Base-by-base conservation (phyloP, 768 basidiomycete genomes). In the Auricularia sp. region DNA sequence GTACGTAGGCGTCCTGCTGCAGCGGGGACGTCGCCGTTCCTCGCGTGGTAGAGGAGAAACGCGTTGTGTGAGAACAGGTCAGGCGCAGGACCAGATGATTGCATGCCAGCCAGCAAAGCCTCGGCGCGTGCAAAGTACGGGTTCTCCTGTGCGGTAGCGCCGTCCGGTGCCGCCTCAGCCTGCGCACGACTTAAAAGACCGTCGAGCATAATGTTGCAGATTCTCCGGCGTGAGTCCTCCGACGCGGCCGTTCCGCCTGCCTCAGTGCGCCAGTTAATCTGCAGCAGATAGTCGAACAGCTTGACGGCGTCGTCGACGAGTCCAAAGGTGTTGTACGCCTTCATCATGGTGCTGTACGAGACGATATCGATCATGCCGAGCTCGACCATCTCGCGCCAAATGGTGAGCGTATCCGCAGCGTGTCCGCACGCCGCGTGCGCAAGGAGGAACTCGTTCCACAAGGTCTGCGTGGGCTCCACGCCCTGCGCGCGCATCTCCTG, bases 301-400 rank as follows among this genome's bases (percentile, higher is more conserved):
- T 14, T 14, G 29, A 59, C 6, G 10, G 56, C 24, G 7, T 59
- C 56, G 56, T 59, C 56, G 56, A 34, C 24, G 4, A 59, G 24
- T 13, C 34, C 56, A 24, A 59, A 59, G 7, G 56, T 35, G 34
- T n/a, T 24, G 24, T 59, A 59, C 24, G 24, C 29, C 24, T 59
- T 59, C 56, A 59, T 14, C 56, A 59, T 59, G 14, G 56, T 59
- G 24, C 24, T 59, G 56, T 59, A 59, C 10, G 56, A 59, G 29
- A 59, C 56, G 24, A 24, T 34, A 18, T 59, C 56, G 11, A 59
- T 33, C 29, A 7, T 14, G 21, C 56, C 56, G 13, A 8, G 29
- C 24, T 29, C 24, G 34, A 59, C 56, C 56, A 59, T 59, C 21
- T 59, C 14, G 16, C 29, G 21, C 56, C 56, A 59, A 24, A 35